phyloP scores from a whole-genome alignment of 768 basidiomycete genomes.

The Pisolithus tinctorius region DNA sequence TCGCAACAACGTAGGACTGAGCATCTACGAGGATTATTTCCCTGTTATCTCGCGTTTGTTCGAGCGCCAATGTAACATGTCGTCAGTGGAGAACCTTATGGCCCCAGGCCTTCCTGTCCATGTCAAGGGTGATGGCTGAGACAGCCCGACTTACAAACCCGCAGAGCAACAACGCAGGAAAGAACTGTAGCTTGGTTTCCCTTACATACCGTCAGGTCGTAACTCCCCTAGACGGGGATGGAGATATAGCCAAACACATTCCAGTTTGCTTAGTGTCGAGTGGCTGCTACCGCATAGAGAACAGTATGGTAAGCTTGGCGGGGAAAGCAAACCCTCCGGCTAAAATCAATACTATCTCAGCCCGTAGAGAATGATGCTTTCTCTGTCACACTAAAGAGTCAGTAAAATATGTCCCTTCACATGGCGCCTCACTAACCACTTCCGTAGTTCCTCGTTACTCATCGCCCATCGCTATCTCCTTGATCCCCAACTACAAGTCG shows the following conservation, averaged over 20 bases:
- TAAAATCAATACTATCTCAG: conserved; percentile 3
- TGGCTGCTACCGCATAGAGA: conserved; percentile 14
- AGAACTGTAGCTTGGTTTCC: conserved; percentile 15
- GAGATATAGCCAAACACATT: conserved; percentile 6
- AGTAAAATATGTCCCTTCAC: background rate
- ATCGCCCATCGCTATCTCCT: conserved; percentile 12
- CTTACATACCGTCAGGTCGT: conserved; percentile 11
- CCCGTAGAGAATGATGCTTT: conserved; percentile 8
- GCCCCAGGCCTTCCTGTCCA: conserved; percentile 14
- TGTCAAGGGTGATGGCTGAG: conserved; percentile 9
- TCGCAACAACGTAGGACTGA: conserved; percentile 12
- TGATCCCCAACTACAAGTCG: conserved; percentile 15
- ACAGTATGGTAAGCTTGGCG: conserved; percentile 8
- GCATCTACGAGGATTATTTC: conserved; percentile 11
- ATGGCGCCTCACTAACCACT: background rate
- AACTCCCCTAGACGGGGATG: conserved; percentile 4
- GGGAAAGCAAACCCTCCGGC: background rate
- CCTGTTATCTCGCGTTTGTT: conserved; percentile 14
- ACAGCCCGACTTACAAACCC: conserved; percentile 7
- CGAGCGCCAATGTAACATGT: conserved; percentile 13
- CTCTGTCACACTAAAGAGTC: conserved; percentile 5
- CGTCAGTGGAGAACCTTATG: conserved; percentile 17
- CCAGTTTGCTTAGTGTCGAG: conserved; percentile 15
- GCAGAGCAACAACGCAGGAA: conserved; percentile 5
- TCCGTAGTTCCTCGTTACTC: conserved; percentile 9